phyloP scores from a whole-genome alignment of 78 protist species.

The Tieghemostelium lacteum region DNA sequence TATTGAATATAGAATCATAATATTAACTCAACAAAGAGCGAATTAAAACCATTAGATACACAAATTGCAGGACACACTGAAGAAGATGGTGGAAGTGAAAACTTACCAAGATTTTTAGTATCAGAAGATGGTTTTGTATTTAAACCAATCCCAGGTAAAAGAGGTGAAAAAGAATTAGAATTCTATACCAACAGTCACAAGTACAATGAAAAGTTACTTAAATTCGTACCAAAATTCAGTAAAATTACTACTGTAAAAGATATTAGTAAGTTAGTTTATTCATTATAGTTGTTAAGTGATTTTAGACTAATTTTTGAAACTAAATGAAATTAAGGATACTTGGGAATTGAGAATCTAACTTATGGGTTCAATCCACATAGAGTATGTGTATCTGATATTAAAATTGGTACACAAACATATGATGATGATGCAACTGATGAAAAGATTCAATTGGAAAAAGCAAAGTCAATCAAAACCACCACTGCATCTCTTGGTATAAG shows the following conservation, averaged over 20 bases:
- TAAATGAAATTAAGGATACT: constrained; percentile 54
- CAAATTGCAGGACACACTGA: constrained; percentile 73
- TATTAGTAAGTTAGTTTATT: constrained; percentile 1
- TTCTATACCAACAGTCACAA: constrained; percentile 10
- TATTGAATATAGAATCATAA: too few relatives aligned
- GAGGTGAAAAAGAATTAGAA: constrained; percentile 55
- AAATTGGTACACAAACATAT: constrained; percentile 69
- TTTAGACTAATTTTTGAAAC: neutral
- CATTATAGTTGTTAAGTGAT: neutral
- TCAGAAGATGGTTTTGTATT: constrained; percentile 45
- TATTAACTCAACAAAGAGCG: too few relatives aligned
- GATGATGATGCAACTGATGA: constrained; percentile 26
- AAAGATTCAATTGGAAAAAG: constrained; percentile 30
- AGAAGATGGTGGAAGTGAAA: constrained; percentile 49
- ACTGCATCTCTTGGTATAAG: constrained; percentile 44
- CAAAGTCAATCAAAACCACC: constrained; percentile 42
- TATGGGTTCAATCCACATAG: constrained; percentile 1
- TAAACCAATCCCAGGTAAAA: constrained; percentile 51
- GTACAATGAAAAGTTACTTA: neutral
- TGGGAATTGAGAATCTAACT: constrained; percentile 70
- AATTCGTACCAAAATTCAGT: constrained; percentile 16
- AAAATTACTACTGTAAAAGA: neutral
- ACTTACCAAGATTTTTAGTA: constrained; percentile 45
- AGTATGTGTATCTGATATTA: constrained; percentile 49
- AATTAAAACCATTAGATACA: constrained; percentile 35